phyloP scores from a whole-genome alignment of 768 basidiomycete species.

The Amanita rimosa region DNA sequence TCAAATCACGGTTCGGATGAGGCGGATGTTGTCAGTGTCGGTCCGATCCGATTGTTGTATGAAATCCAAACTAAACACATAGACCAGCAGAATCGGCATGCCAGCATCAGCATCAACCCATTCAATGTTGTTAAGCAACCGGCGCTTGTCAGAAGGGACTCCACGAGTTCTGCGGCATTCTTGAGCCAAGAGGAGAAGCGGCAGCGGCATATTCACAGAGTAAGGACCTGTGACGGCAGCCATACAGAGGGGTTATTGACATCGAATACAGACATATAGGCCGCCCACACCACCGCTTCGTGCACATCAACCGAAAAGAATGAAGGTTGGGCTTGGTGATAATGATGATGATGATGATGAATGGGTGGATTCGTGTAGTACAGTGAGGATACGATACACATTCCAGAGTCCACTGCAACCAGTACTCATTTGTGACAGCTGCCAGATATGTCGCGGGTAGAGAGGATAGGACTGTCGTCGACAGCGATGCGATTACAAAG shows the following conservation, averaged over 20 bases:
- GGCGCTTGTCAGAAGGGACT: not conserved
- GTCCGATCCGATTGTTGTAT: not conserved
- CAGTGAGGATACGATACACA: too few species aligned
- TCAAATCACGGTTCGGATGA: not conserved
- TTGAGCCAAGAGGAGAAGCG: conserved; percentile 1
- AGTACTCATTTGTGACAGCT: not conserved
- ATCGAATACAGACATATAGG: not conserved
- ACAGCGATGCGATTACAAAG: conserved; percentile 3
- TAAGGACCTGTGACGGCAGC: not conserved
- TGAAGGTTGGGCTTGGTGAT: not conserved
- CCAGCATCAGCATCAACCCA: not conserved
- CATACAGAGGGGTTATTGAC: not conserved
- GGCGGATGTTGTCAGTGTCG: not conserved
- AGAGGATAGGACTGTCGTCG: not conserved
- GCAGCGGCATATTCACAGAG: conserved; percentile 1
- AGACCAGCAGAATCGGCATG: not conserved
- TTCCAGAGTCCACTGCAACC: too few species aligned
- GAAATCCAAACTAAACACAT: not conserved
- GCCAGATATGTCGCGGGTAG: not conserved
- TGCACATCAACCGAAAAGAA: not conserved
- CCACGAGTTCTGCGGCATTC: not conserved
- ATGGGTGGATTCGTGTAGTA: not conserved
- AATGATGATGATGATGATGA: too few species aligned
- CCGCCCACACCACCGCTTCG: conserved; percentile 5
- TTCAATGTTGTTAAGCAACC: not conserved